phyloP scores from a whole-genome alignment of 345 rosid species.

The Syzygium aromaticum region DNA sequence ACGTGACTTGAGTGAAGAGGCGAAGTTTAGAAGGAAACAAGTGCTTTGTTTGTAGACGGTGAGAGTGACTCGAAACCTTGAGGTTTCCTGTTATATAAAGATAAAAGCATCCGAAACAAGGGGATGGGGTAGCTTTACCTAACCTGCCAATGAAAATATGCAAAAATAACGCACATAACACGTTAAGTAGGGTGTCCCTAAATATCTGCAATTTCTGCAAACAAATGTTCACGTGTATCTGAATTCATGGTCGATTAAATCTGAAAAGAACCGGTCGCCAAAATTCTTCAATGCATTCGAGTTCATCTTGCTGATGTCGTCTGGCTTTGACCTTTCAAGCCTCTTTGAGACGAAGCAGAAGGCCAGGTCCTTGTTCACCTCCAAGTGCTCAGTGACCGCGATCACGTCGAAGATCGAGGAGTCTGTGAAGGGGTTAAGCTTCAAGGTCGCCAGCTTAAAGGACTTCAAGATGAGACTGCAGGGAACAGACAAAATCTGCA shows the following conservation, averaged over 20 bases:
- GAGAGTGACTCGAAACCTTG: neutral
- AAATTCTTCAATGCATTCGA: constrained; percentile 35
- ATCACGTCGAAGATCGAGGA: constrained; percentile 26
- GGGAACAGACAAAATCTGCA: neutral
- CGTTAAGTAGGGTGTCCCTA: too few species aligned
- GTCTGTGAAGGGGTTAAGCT: constrained; percentile 22
- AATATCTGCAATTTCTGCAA: too few species aligned
- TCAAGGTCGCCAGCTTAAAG: constrained; percentile 17
- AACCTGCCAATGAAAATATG: too few species aligned
- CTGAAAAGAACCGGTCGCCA: neutral
- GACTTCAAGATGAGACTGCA: constrained; percentile 25
- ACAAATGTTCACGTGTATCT: too few species aligned
- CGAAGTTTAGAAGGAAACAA: neutral
- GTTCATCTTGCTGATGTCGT: constrained; percentile 36
- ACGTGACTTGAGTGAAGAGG: neutral
- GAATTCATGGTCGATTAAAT: too few species aligned
- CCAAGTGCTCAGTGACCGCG: constrained; percentile 22
- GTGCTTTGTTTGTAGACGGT: neutral
- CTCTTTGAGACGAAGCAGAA: constrained; percentile 25
- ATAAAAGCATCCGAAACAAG: too few species aligned
- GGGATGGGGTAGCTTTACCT: too few species aligned
- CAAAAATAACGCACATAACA: too few species aligned
- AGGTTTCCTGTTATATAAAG: too few species aligned
- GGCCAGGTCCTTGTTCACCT: constrained; percentile 29
- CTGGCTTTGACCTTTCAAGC: constrained; percentile 36